phyloP scores from a whole-genome alignment of 2,329 filamentous ascomycete genomes.

The Aureobasidium sp. region DNA sequence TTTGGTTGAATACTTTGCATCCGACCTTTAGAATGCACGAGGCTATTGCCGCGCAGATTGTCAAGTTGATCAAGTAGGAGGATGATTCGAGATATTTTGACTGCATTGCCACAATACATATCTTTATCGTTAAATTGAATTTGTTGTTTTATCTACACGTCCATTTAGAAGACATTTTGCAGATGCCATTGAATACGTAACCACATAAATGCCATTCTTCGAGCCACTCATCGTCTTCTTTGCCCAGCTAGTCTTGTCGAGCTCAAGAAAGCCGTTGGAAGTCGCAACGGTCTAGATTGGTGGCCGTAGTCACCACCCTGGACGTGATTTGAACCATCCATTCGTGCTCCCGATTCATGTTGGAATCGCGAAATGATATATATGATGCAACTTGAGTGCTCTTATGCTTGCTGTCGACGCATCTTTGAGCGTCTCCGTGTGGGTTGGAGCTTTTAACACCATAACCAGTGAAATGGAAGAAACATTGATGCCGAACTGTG shows the following conservation, averaged over 20 bases:
- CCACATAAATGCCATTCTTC: too few species aligned
- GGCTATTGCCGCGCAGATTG: slow-evolving; percentile 48
- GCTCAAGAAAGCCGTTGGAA: not conserved
- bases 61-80: slow-evolving; percentile 8
- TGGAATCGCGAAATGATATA: not conserved
- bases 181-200: not conserved
- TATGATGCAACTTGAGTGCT: not conserved
- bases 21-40: slow-evolving; percentile 59
- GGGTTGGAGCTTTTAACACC: too few species aligned
- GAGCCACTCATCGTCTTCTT: not conserved
- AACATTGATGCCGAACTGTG: too few species aligned
- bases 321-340: not conserved
- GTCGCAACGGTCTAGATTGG: not conserved
- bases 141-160: not conserved
- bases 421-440: not conserved
- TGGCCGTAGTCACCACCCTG: not conserved
- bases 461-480: too few species aligned
- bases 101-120: not conserved
- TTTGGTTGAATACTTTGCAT: slow-evolving; percentile 58
- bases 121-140: not conserved
- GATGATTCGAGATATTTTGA: not conserved
- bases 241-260: too few species aligned
- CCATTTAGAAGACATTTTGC: not conserved
- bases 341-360: not conserved
- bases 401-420: not conserved